Conservation (phyloP, 176 grass and related monocot species). For the Raddia guianensis region DNA sequence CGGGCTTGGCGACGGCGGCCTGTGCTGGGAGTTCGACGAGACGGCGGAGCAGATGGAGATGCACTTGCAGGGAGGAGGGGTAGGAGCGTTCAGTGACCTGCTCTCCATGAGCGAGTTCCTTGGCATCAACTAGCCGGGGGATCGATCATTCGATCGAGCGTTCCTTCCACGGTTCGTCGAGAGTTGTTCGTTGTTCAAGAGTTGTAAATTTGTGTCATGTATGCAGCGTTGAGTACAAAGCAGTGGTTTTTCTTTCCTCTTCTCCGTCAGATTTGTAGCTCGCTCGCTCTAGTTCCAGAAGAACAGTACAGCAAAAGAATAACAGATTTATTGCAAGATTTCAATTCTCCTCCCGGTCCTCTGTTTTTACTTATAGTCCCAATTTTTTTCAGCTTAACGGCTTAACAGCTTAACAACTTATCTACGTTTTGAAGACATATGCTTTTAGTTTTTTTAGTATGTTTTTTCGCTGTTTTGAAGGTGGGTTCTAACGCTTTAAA, state of each 20-base stretch:
- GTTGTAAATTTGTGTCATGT: conserved; percentile 41
- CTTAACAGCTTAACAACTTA: too few species aligned
- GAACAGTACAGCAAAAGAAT: conserved; percentile 23
- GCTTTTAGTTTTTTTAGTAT: too few species aligned
- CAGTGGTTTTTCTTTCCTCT: neutral
- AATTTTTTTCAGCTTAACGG: too few species aligned
- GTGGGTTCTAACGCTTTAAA: too few species aligned
- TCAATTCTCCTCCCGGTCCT: too few species aligned
- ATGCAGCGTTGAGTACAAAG: conserved; percentile 19
- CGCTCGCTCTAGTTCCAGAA: neutral
- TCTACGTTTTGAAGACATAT: too few species aligned
- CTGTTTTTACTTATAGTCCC: too few species aligned
- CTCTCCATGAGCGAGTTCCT: conserved; percentile 54
- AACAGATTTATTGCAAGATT: neutral
- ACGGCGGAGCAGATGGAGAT: conserved; percentile 42
- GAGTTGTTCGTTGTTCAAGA: neutral
- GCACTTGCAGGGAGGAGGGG: conserved; percentile 42
- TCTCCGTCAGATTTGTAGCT: neutral
- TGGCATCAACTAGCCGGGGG: conserved; percentile 53
- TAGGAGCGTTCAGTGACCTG: conserved; percentile 46
- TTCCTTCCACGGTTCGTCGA: conserved; percentile 1
- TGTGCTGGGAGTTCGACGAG: conserved; percentile 58
- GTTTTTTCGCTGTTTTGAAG: too few species aligned
- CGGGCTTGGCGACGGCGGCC: conserved; percentile 50
- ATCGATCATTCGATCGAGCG: neutral